phyloP scores from a whole-genome alignment of 768 basidiomycete species.

The Tricholoma saponaceum region DNA sequence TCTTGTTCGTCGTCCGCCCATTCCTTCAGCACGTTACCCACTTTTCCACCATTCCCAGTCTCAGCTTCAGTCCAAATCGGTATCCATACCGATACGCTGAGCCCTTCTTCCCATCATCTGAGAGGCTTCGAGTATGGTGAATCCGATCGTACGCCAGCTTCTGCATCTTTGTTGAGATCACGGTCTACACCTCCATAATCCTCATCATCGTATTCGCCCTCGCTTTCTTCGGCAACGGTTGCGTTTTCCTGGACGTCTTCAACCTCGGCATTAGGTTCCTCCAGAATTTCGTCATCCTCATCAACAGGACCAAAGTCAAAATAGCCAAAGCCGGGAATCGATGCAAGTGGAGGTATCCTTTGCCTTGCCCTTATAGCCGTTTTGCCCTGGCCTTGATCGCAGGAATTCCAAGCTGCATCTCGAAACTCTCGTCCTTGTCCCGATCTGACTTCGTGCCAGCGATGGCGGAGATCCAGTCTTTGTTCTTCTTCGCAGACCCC shows the following conservation, averaged over 20 bases:
- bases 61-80: constrained; percentile 4
- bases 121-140: no score
- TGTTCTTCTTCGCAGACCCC: constrained; percentile 6
- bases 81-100: no score
- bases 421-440: not conserved
- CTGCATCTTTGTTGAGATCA: no score
- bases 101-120: no score
- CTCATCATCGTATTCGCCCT: no score
- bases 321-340: not conserved
- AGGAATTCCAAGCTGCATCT: not conserved
- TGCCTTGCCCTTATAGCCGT: not conserved
- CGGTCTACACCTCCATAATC: no score
- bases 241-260: no score
- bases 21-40: constrained; percentile 8
- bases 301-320: no score
- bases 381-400: not conserved
- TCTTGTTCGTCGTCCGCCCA: constrained; percentile 13
- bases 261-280: not conserved
- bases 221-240: no score
- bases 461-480: constrained; percentile 13
- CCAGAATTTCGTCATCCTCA: no score
- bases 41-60: constrained; percentile 1
- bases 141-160: no score
- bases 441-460: not conserved
- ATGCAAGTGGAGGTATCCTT: not conserved